Conservation (phyloP, 306 rosid species). For the Oxytropis ochrocephala region DNA sequence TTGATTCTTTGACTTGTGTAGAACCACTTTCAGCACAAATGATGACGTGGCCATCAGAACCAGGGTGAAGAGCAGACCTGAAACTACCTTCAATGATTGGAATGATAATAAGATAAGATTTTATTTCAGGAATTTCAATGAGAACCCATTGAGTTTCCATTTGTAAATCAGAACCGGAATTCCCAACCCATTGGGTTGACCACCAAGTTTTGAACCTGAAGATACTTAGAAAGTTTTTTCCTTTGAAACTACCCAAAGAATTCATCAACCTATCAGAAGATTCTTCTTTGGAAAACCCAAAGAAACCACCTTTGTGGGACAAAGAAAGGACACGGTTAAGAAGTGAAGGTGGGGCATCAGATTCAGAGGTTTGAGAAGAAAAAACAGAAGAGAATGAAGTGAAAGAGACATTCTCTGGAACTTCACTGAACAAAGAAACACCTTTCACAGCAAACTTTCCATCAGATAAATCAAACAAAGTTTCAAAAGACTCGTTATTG, state of each 20-base stretch:
- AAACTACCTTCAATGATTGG: slow-evolving; percentile 62
- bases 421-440: slow-evolving; percentile 46
- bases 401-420: slow-evolving; percentile 68
- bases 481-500: slow-evolving; percentile 16
- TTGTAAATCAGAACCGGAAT: slow-evolving; percentile 72
- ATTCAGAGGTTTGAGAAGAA: slow-evolving; percentile 25
- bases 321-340: slow-evolving; percentile 37
- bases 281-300: slow-evolving; percentile 43
- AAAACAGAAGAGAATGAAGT: slow-evolving; percentile 40
- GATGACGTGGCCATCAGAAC: slow-evolving; percentile 52
- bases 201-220: slow-evolving; percentile 97
- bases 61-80: slow-evolving; percentile 69
- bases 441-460: slow-evolving; percentile 46
- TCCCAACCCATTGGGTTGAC: slow-evolving; percentile 91
- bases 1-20: slow-evolving; percentile 38
- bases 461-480: slow-evolving; percentile 37
- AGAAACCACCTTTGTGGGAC: slow-evolving; percentile 72
- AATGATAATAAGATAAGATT: slow-evolving; percentile 53
- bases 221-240: slow-evolving; percentile 55
- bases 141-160: slow-evolving; percentile 88
- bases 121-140: slow-evolving; percentile 57
- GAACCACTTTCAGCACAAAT: slow-evolving; percentile 83
- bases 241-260: slow-evolving; percentile 53
- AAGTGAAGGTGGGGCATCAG: slow-evolving; percentile 50
- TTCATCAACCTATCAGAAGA: slow-evolving; percentile 56